Evolutionary conservation across 495 filamentous ascomycete genomes (phyloP).

Genomic region (Pseudotulostoma volvatum): DNA sequence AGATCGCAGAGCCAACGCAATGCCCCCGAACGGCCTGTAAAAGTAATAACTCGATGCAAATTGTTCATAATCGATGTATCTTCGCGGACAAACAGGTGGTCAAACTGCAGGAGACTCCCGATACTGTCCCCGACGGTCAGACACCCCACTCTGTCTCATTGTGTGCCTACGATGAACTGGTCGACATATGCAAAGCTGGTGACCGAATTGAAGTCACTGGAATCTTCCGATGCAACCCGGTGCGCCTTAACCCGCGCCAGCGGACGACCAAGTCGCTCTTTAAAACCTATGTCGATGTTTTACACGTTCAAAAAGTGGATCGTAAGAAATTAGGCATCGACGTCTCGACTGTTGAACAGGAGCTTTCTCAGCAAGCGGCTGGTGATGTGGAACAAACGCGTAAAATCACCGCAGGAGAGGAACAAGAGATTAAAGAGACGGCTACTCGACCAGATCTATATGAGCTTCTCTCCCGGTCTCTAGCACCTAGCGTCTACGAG

Average conservation of each 20-base stretch:
- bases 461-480: constrained; percentile 76
- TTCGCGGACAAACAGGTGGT: constrained; percentile 98
- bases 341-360: constrained; percentile 73
- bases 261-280: constrained; percentile 83
- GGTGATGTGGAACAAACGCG: constrained; percentile 65
- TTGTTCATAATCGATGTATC: constrained; percentile 86
- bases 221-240: constrained; percentile 86
- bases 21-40: constrained; percentile 78
- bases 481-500: constrained; percentile 92
- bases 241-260: constrained; percentile 89
- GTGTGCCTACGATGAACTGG: constrained; percentile 91
- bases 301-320: constrained; percentile 95
- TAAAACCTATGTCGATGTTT: constrained; percentile 92
- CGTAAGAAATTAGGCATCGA: constrained; percentile 86
- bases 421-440: constrained; percentile 72
- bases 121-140: constrained; percentile 85
- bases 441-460: constrained; percentile 78
- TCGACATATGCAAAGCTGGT: constrained; percentile 94
- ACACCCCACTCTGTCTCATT: constrained; percentile 94
- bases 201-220: constrained; percentile 92
- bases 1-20: constrained; percentile 83
- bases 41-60: constrained; percentile 88
- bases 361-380: constrained; percentile 57
- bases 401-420: constrained; percentile 78
- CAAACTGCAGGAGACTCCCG: constrained; percentile 95